Evolutionary conservation across 148 eudicot genomes (phyloP).

Genomic region (Beta vulgaris): DNA sequence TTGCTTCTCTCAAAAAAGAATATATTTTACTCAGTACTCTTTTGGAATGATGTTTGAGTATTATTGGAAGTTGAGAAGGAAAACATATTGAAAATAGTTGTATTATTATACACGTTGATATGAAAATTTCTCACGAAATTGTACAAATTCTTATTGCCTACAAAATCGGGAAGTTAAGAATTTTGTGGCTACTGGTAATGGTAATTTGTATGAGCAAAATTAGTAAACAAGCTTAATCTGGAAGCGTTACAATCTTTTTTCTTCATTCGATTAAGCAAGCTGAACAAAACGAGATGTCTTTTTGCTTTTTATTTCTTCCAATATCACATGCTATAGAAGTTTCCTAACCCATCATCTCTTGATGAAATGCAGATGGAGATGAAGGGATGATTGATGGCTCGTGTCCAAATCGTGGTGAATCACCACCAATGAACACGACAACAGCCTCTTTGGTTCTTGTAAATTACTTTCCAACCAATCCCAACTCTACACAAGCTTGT

Average conservation of each 20-base stretch:
- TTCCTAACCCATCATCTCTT: not conserved
- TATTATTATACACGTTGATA: too few relatives aligned
- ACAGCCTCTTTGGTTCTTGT: constrained; percentile 63
- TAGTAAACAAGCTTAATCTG: not conserved
- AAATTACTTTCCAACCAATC: constrained; percentile 74
- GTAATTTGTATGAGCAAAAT: too few relatives aligned
- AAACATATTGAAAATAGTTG: too few relatives aligned
- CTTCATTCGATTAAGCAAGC: not conserved
- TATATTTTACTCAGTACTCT: too few relatives aligned
- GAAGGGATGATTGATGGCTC: constrained; percentile 60
- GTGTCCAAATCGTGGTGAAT: constrained; percentile 72
- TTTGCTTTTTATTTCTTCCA: not conserved
- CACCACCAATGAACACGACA: constrained; percentile 56
- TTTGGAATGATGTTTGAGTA: too few relatives aligned
- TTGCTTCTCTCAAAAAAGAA: too few relatives aligned
- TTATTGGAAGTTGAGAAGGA: too few relatives aligned
- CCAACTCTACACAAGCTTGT: constrained; percentile 61
- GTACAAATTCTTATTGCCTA: not conserved
- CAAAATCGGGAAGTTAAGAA: not conserved
- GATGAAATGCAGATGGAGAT: constrained; percentile 68
- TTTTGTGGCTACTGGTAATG: not conserved
- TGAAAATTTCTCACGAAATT: not conserved
- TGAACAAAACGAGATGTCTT: not conserved
- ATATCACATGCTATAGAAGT: not conserved
- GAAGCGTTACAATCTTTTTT: not conserved